phyloP scores from a whole-genome alignment of 2,329 filamentous ascomycete genomes.

The Colletotrichum chrysophilum region DNA sequence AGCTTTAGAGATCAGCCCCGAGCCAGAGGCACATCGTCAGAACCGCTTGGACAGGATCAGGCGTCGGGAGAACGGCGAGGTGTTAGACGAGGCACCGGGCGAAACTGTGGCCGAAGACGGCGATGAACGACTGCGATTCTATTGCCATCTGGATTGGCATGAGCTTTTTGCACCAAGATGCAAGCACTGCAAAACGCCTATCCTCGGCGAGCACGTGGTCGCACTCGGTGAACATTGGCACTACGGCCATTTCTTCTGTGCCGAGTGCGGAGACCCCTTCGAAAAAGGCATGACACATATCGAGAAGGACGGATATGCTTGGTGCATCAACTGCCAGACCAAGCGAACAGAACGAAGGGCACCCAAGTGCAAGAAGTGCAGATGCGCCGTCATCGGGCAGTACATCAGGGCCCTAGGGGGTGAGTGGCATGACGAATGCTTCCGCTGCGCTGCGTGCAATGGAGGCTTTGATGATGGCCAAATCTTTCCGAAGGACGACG shows the following conservation, averaged over 20 bases:
- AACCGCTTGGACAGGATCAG: constrained; percentile 78
- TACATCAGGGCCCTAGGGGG: constrained; percentile 88
- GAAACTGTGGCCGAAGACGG: constrained; percentile 73
- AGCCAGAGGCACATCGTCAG: constrained; percentile 74
- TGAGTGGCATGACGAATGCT: constrained; percentile 95
- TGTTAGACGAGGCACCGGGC: constrained; percentile 66
- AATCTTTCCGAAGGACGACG: constrained; percentile 62
- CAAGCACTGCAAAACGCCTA: constrained; percentile 95
- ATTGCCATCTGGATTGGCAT: constrained; percentile 98
- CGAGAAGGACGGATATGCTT: constrained; percentile 96
- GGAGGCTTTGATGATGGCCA: constrained; percentile 69
- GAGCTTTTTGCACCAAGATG: constrained; percentile 91
- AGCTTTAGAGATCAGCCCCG: constrained; percentile 94
- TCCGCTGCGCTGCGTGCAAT: constrained; percentile 73
- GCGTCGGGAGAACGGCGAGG: constrained; percentile 62
- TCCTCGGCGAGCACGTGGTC: constrained; percentile 92
- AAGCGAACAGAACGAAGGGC: constrained; percentile 87
- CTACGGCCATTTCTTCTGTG: constrained; percentile 97
- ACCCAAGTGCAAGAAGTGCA: constrained; percentile 87
- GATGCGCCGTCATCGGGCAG: constrained; percentile 83
- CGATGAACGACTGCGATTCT: constrained; percentile 81
- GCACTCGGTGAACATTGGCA: constrained; percentile 97
- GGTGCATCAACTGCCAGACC: constrained; percentile 93
- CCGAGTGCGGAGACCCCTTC: constrained; percentile 97
- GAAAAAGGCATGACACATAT: constrained; percentile 73